A percentile compares a stretch with the other conserved stretches of the same genome.
phyloP scores from a whole-genome alignment of 495 filamentous ascomycete species.

The Aspergillus wentii region DNA sequence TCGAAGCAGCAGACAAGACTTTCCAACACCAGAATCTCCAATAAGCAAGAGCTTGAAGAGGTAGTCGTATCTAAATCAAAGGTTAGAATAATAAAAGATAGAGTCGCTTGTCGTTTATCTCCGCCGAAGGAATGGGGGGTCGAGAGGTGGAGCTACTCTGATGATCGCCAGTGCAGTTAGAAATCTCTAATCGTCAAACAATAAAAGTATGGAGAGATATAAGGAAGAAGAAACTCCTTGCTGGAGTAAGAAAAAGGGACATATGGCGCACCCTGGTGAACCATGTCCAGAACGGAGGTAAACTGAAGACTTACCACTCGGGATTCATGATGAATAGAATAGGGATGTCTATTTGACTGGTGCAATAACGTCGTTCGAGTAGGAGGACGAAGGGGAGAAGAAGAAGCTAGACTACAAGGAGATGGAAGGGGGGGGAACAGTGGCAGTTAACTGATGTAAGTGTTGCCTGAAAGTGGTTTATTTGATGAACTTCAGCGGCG shows the following conservation, averaged over 20 bases:
- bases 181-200: neutral
- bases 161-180: neutral
- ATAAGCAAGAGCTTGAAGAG: constrained; percentile 99
- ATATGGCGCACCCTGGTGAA: constrained; percentile 6
- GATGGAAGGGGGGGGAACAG: constrained; percentile 1
- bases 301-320: constrained; percentile 70
- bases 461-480: constrained; percentile 10
- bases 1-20: constrained; percentile 95
- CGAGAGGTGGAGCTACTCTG: constrained; percentile 16
- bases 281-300: constrained; percentile 10
- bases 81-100: constrained; percentile 21
- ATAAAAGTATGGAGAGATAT: neutral
- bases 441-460: constrained; percentile 8
- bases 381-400: neutral
- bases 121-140: constrained; percentile 2
- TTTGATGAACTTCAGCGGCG: constrained; percentile 16
- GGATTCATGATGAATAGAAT: constrained; percentile 71
- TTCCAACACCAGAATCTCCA: constrained; percentile 98
- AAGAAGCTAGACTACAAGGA: neutral
- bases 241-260: neutral
- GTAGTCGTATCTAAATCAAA: constrained; percentile 85
- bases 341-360: constrained; percentile 1
- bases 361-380: constrained; percentile 1
- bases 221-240: neutral
- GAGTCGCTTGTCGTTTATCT: constrained; percentile 4